These are phyloP conservation scores for Colletotrichum sp. DNA, from an alignment of 2,329 filamentous ascomycete genomes.

Conservation along the genomic window DNA sequence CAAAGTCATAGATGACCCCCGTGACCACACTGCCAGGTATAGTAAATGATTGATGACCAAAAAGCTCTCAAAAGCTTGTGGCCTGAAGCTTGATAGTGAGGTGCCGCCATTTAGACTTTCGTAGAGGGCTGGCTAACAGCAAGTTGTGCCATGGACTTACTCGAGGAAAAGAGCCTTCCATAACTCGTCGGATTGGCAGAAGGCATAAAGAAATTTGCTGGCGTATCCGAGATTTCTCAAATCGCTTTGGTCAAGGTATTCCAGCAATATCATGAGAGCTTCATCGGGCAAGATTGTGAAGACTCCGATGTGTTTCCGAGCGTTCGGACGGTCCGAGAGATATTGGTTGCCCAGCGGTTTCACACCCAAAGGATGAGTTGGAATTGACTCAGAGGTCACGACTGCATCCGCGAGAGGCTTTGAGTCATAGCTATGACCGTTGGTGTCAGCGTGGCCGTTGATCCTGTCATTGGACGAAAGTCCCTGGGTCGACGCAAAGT, in stretches of 20 bases:
- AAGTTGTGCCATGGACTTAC: slow-evolving; percentile 64
- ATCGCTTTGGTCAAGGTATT: slow-evolving; percentile 69
- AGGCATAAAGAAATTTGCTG: slow-evolving; percentile 87
- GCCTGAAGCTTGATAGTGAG: background rate
- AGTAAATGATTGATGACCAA: background rate
- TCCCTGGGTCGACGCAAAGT: background rate
- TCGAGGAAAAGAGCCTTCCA: slow-evolving; percentile 87
- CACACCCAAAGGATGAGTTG: slow-evolving; percentile 80
- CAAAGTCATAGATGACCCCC: background rate
- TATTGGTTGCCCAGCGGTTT: slow-evolving; percentile 87
- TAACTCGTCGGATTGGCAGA: slow-evolving; percentile 81
- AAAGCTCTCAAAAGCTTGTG: background rate
- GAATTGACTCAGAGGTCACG: slow-evolving; percentile 56
- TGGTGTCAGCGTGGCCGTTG: slow-evolving; percentile 1
- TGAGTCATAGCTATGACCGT: slow-evolving; percentile 18
- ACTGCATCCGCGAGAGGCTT: background rate
- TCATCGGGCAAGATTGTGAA: slow-evolving; percentile 81
- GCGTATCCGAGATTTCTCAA: slow-evolving; percentile 74
- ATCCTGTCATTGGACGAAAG: slow-evolving; percentile 3
- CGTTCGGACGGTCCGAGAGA: slow-evolving; percentile 68
- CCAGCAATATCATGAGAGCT: slow-evolving; percentile 75
- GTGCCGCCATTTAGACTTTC: background rate
- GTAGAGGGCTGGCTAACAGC: background rate
- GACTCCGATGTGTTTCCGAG: slow-evolving; percentile 68
- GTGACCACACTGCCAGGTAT: background rate